These are phyloP conservation scores for Penicillium polonicum DNA, from an alignment of 2,329 filamentous ascomycete species.

Conservation along the genomic window DNA sequence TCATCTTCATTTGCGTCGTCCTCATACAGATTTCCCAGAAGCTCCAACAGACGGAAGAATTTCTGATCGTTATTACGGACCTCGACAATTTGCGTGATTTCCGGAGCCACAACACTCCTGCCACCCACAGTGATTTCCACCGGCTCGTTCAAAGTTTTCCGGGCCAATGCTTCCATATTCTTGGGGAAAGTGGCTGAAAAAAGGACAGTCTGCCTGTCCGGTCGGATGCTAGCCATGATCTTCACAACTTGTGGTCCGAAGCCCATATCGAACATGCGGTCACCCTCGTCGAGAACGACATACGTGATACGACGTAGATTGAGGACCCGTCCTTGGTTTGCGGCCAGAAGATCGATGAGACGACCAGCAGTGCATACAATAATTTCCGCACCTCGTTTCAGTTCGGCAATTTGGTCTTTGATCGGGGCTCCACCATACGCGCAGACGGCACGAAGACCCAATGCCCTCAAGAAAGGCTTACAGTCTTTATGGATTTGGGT, in stretches of 20 bases:
- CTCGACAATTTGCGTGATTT: slow-evolving; percentile 89
- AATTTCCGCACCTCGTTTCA: slow-evolving; percentile 93
- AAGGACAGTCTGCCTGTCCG: slow-evolving; percentile 87
- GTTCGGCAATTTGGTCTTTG: slow-evolving; percentile 93
- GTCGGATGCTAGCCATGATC: slow-evolving; percentile 86
- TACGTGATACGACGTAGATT: slow-evolving; percentile 88
- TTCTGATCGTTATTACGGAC: slow-evolving; percentile 79
- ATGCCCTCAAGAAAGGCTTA: slow-evolving; percentile 86
- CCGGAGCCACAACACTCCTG: slow-evolving; percentile 64
- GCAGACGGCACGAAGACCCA: slow-evolving; percentile 82
- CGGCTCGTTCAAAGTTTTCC: slow-evolving; percentile 80
- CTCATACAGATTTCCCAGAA: slow-evolving; percentile 79
- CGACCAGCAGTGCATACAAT: slow-evolving; percentile 93
- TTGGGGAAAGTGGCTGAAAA: slow-evolving; percentile 96
- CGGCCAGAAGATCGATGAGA: slow-evolving; percentile 90
- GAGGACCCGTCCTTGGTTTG: slow-evolving; percentile 90
- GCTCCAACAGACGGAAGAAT: slow-evolving; percentile 77
- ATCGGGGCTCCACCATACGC: slow-evolving; percentile 95
- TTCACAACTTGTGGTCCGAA: slow-evolving; percentile 99
- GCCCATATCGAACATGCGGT: slow-evolving; percentile 99
- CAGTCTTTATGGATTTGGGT: slow-evolving; percentile 93
- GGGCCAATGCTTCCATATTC: slow-evolving; percentile 85
- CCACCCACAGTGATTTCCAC: slow-evolving; percentile 92
- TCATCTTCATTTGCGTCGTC: slow-evolving; percentile 79
- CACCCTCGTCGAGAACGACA: slow-evolving; percentile 92